Evolutionary conservation across 352 stramenopile species (phyloP), one percentile per base, ranked within the genome.

Genomic region (Phytopythium chamaehyphon): DNA sequence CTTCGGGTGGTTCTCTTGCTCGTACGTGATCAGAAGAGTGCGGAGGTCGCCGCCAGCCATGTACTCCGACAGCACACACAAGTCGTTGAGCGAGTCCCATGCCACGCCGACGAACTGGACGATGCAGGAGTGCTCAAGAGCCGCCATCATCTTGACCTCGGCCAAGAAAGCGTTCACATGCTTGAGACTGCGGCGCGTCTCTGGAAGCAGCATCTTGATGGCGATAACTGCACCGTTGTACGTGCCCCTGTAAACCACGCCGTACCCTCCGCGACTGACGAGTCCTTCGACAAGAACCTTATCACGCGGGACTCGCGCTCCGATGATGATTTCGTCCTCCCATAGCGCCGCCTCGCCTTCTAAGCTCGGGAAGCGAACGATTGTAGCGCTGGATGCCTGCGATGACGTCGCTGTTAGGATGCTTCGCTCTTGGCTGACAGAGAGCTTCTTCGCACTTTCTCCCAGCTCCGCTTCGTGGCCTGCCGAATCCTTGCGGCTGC

Each of bases 21-120:
- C 43, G n/a, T 53, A 64, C 3, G 26, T 24, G 16, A 45, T 16
- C 2, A 75, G 47, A 14, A 71, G 38, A 1, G 40, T 49, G 7
- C 57, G 51, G n/a, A 75, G 45, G 31, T 75, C 59, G 15, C 66
- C 66, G 23, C 66, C 66, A 16, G 56, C 39, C 55, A 75, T 64
- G 57, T 51, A 75, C 47, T 71, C 62, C n/a, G 62, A 66, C 15
- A 75, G 21, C 14, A 72, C 55, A 12, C 55, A 53, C 1, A 71
- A 33, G 7, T 75, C 62, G 2, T 38, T 21, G 12, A 69, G 55
- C 22, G 49, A 45, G n/a, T 69, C 54, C 66, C 66, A 75, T 10
- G 47, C 46, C 4, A 71, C 66, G 10, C 54, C 58, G 18, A 71
- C 16, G 14, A 69, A 74, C 10, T 36, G 24, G 2, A 71, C 62